phyloP scores from a whole-genome alignment of 2,329 filamentous ascomycete genomes.

The Arthrocladium fulminans region DNA sequence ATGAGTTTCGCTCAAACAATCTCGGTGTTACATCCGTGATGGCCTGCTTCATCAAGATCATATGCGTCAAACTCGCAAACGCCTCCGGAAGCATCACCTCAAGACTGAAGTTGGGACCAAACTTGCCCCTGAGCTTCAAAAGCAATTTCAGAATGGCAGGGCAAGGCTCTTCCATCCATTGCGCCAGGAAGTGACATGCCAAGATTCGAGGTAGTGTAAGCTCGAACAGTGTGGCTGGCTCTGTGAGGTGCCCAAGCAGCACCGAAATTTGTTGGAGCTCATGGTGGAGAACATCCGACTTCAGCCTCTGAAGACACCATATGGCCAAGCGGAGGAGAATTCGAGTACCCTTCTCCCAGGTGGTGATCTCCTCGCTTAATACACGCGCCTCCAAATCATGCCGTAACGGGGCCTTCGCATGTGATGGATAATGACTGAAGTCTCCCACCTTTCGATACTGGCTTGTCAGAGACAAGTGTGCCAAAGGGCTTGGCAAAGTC shows the following conservation, averaged over 20 bases:
- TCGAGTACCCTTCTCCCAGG: not conserved
- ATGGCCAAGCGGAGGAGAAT: not conserved
- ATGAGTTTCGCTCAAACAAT: no score
- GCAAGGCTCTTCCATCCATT: not conserved
- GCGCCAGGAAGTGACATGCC: not conserved
- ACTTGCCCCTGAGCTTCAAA: not conserved
- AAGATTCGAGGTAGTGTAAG: not conserved
- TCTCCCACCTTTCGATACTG: not conserved
- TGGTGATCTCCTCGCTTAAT: not conserved
- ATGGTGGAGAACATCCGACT: not conserved
- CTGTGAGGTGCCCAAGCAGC: not conserved
- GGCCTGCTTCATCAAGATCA: not conserved
- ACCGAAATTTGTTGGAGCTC: not conserved
- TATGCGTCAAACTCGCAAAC: not conserved
- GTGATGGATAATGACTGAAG: not conserved
- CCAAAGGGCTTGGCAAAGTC: not conserved
- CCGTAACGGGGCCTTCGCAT: not conserved
- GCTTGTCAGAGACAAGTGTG: not conserved
- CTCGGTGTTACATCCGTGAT: no score
- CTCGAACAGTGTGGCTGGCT: not conserved
- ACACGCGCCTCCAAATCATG: not conserved
- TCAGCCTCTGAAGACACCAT: not conserved
- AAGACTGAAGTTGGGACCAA: not conserved
- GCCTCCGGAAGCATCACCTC: slow-evolving; percentile 3
- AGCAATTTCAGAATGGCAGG: not conserved